Base-by-base conservation (phyloP, 176 grass and related monocot species). In the Eleusine indica region DNA sequence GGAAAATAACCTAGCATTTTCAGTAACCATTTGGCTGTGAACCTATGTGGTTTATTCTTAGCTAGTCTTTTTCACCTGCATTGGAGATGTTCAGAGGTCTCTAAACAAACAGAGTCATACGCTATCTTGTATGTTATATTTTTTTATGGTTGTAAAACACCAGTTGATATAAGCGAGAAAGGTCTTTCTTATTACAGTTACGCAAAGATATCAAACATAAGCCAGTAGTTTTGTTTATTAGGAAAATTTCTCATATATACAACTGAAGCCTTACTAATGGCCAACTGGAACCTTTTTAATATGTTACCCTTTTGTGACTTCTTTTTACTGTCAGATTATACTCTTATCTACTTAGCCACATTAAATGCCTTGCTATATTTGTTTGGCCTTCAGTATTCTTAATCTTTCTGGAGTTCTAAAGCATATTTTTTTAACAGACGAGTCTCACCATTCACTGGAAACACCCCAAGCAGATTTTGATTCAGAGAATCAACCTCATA, bases 351-450 rank as follows among this genome's bases (percentile, higher is more conserved):
- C 38, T 57, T 78, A 77, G 38, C 19, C 77, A 60, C 46, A 37
- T 71, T 72, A 66, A 77, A 77, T 77, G 77, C 57, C 29, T 47
- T 73, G 16, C 8, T 64, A 30, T 35, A 48, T 53, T 69, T 81
- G 54, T 77, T 32, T 35, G 51, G 67, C 25, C 48, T 76, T 86
- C 58, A 67, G 42, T 28, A 58, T 74, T 86, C 12, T 83, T 71
- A 17, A 29, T 21, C 15, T 32, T 18, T 48, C 19, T 71, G 66
- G 69, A 79, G 58, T 67, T 32, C 32, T 87, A 69, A 90, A 78
- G 88, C 44, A 83, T 66, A 70, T 54, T 74, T 79, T 86, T 32
- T 89, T 84, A 22, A 81, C 77, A 92, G 84, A 84, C 57, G 71
- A 82, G 44, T 6, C 66, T 69, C 37, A 15, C 17, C 52, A 82